These are phyloP conservation scores for Metschnikowia orientalis DNA, from an alignment of 805 yeast species.

Conservation along the genomic window DNA sequence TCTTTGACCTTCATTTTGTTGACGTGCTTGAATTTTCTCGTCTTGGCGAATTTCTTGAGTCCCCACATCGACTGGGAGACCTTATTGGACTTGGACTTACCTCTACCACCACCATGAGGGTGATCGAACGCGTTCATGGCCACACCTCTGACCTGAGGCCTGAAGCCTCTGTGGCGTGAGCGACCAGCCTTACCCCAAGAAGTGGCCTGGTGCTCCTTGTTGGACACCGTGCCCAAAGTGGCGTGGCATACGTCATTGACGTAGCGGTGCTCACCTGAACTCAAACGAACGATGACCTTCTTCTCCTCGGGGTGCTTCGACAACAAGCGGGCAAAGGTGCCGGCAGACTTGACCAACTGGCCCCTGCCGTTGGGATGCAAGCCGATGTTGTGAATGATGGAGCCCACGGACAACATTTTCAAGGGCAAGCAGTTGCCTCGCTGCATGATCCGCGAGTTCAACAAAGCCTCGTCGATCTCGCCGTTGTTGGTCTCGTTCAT, in stretches of 20 bases:
- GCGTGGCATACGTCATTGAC: conserved; percentile 85
- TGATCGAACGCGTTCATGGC: conserved; percentile 98
- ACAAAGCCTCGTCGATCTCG: conserved; percentile 83
- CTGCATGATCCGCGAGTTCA: conserved; percentile 80
- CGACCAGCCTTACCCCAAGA: conserved; percentile 97
- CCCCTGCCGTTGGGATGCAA: conserved; percentile 69
- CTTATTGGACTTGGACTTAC: conserved; percentile 95
- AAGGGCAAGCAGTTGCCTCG: conserved; percentile 95
- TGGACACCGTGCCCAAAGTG: conserved; percentile 88
- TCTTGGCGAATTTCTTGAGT: conserved; percentile 87
- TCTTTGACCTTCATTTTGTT: conserved; percentile 85
- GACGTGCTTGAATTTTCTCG: conserved; percentile 83
- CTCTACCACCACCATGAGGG: conserved; percentile 99
- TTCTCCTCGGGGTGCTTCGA: conserved; percentile 68
- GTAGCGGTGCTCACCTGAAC: conserved; percentile 91
- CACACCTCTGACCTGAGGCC: conserved; percentile 96
- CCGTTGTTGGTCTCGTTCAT: conserved; percentile 68
- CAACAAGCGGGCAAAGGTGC: conserved; percentile 84
- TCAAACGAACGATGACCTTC: conserved; percentile 74
- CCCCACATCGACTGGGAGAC: conserved; percentile 97
- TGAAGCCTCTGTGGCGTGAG: conserved; percentile 82
- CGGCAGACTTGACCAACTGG: conserved; percentile 89
- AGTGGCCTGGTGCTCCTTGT: conserved; percentile 84
- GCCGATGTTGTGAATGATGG: conserved; percentile 85
- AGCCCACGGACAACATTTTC: conserved; percentile 90